Base-by-base conservation (phyloP, 495 filamentous ascomycete species). In the Tuber brumale region DNA sequence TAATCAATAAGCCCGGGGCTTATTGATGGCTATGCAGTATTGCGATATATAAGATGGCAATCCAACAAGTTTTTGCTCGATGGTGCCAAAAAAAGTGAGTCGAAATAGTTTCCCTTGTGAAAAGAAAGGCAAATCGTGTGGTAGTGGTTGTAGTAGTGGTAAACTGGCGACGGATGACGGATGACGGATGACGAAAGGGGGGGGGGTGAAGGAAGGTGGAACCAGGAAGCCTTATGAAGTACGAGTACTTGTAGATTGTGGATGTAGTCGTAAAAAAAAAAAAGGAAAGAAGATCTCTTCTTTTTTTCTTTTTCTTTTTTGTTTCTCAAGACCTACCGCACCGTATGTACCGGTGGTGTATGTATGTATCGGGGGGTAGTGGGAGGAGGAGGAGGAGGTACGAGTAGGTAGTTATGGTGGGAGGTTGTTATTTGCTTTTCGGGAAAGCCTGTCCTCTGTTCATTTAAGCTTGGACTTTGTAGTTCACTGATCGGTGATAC, bases 391-490 rank as follows among this genome's bases (percentile, higher is more conserved):
- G 48, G 48, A 73, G 48, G 46, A 73, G 70, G 73, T n/a, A n/a
- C n/a, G 31, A 9, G 57, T 66, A 66, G 12, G 57, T 66, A 66
- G 12, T 66, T 31, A 31, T 66, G n/a, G n/a, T 27, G 27, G n/a
- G 27, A 66, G 57, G 27, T 9, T 8, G 21, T 31, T 66, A 66
- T 66, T 66, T 66, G 57, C 57, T 66, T 66, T 66, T 66, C 27
- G 57, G 23, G 48, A 66, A 10, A 27, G 57, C 4, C 57, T 75
- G 75, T 70, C 76, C 70, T 72, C 71, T 73, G 39, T 76, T 78
- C 74, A 80, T 79, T 80, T 79, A 80, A 80, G 78, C 78, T 80
- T 80, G 78, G 78, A 76, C 78, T 80, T 51, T 66, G 57, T 66
- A 31, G 57, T 66, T 66, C 69, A 79, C 45, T 61, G 61, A 73